Evolutionary conservation across 306 rosid genomes (phyloP), one percentile per base, ranked within the genome.

Genomic region (Corylus avellana): DNA sequence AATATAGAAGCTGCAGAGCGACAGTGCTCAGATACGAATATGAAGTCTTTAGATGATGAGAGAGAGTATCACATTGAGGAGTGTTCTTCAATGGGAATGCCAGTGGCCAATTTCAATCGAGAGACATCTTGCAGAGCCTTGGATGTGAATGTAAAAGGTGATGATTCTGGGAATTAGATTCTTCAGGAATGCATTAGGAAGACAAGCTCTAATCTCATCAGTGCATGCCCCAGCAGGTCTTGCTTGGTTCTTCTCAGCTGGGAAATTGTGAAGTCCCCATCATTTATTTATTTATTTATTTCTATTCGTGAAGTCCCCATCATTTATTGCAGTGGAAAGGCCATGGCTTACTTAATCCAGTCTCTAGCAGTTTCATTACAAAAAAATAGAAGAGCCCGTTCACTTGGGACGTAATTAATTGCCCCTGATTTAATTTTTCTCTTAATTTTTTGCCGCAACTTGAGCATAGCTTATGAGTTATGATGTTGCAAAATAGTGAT

Each of bases 11-110:
- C 87, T 0, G 98, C 90, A 74, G 98, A 91, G 69, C 87, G 85
- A 56, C 78, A 95, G 9, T 90, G 91, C 82, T 76, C 94, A 42
- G 46, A 42, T 42, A 42, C 1, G 12, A 91, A 58, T 51, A 75
- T 91, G 86, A 95, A 92, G 79, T 84, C 98, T 67, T 63, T 90
- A 78, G 98, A 76, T 48, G 94, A 92, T 46, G 97, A 89, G 74
- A 85, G 92, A 81, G 98, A 88, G 39, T 95, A 85, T 81, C 94
- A 83, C 12, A 88, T 88, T 75, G 92, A 87, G 58, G 90, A 86
- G 89, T 86, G 93, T 79, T 87, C 94, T 11, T 63, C 96, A 42
- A 80, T 83, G 84, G 83, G 78, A 58, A 68, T 85, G 67, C 51
- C 89, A 0, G 88, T 80, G 39, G 73, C 93, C 4, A 90, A 82